phyloP scores from a whole-genome alignment of 2,329 filamentous ascomycete genomes.

The Sclerotinia sclerotiorum region DNA sequence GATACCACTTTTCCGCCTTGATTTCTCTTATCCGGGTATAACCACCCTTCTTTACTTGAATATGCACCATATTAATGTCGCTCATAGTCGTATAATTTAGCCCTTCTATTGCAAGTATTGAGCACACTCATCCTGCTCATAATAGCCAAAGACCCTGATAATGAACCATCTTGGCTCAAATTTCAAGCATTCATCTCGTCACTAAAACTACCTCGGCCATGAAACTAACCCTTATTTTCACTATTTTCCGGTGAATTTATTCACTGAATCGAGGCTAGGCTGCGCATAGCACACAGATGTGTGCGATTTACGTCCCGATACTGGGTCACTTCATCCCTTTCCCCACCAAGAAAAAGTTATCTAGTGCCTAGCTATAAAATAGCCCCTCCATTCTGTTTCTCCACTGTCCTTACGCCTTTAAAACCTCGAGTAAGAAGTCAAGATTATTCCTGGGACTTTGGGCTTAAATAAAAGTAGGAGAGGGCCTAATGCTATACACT shows the following conservation, averaged over 20 bases:
- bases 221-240: too few species aligned
- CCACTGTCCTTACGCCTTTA: accelerated
- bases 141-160: too few species aligned
- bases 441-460: accelerated
- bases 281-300: neutral
- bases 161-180: neutral
- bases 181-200: accelerated
- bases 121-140: neutral
- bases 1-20: neutral
- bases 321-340: neutral
- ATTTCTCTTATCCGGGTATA: too few species aligned
- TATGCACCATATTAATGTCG: too few species aligned
- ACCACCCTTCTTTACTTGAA: too few species aligned
- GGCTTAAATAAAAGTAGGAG: neutral
- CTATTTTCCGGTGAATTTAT: neutral
- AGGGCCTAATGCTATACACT: neutral
- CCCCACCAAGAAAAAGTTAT: too few species aligned
- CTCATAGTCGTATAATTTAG: too few species aligned
- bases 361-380: neutral
- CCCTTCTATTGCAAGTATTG: neutral
- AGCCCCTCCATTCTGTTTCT: neutral
- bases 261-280: neutral
- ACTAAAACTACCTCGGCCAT: neutral
- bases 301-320: too few species aligned
- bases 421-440: too few species aligned